Percentiles rank a stretch among this genome's conserved stretches.
Evolutionary conservation across 2,329 filamentous ascomycete genomes (phyloP).

Genomic region (Xylaria sp.): DNA sequence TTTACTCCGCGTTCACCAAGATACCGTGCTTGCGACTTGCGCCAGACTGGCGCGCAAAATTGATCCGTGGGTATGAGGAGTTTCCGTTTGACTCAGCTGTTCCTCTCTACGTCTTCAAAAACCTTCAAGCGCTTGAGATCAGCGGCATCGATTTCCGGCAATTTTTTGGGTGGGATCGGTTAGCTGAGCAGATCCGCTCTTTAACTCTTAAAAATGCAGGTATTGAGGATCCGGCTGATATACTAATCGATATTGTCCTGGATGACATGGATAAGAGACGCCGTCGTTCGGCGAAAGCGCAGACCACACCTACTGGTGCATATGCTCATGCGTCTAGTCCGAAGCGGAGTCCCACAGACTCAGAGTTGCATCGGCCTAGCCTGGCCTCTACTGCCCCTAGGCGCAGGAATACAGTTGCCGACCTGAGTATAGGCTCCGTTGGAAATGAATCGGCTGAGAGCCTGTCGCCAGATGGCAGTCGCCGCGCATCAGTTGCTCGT

Average conservation of each 20-base stretch:
- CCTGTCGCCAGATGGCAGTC: constrained; percentile 49
- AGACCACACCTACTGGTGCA: constrained; percentile 79
- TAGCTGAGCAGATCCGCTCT: constrained; percentile 91
- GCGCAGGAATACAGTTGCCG: constrained; percentile 57
- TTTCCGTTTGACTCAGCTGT: constrained; percentile 98
- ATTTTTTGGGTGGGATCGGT: constrained; percentile 95
- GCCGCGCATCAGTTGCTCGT: constrained; percentile 58
- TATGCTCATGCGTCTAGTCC: constrained; percentile 70
- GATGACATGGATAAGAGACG: constrained; percentile 96
- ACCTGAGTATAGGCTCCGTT: constrained; percentile 68
- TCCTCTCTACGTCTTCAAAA: constrained; percentile 97
- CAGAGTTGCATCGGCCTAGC: constrained; percentile 73
- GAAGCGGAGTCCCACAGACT: constrained; percentile 69
- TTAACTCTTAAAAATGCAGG: constrained; percentile 87
- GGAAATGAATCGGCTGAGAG: constrained; percentile 61
- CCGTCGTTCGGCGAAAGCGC: constrained; percentile 85
- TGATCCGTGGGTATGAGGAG: constrained; percentile 94
- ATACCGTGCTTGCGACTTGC: constrained; percentile 90
- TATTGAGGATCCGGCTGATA: constrained; percentile 88
- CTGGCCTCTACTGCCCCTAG: constrained; percentile 74
- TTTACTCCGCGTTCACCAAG: constrained; percentile 98
- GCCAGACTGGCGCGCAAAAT: constrained; percentile 89
- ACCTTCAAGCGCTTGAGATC: constrained; percentile 91
- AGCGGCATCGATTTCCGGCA: constrained; percentile 96
- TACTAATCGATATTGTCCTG: constrained; percentile 91